Conservation (phyloP, 768 basidiomycete genomes). For the Clathrus columnatus region DNA sequence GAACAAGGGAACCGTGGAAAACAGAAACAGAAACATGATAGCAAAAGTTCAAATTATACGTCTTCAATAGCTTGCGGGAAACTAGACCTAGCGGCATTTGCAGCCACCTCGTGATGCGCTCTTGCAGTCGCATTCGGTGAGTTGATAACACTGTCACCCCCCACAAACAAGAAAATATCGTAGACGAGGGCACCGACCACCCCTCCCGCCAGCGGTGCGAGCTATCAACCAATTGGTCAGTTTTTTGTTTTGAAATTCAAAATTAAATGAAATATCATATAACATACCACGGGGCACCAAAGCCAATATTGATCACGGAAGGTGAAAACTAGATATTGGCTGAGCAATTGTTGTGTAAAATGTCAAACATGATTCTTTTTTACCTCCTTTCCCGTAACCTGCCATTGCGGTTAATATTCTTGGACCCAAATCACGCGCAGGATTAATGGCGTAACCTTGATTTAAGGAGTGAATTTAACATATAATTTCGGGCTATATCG, state of each 20-base stretch:
- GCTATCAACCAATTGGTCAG: not conserved
- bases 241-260: too few relatives aligned
- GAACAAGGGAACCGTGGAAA: too few relatives aligned
- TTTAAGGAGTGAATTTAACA: not conserved
- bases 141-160: conserved; percentile 46
- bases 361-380: not conserved
- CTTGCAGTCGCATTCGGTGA: conserved; percentile 21
- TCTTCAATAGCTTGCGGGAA: too few relatives aligned
- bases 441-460: conserved; percentile 53
- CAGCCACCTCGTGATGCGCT: not conserved
- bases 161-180: conserved; percentile 49
- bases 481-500: not conserved
- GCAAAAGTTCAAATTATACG: too few relatives aligned
- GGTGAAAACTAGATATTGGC: conserved; percentile 13
- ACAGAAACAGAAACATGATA: too few relatives aligned
- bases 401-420: conserved; percentile 62
- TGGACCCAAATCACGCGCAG: conserved; percentile 66
- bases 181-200: conserved; percentile 42
- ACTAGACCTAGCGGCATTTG: too few relatives aligned
- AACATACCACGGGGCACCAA: conserved; percentile 60
- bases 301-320: conserved; percentile 59
- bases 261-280: conserved; percentile 22
- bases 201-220: not conserved
- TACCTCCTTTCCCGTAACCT: conserved; percentile 50
- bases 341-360: not conserved